Evolutionary conservation across 169 alveolate species (phyloP).

Genomic region (Eimeria falciformis): DNA sequence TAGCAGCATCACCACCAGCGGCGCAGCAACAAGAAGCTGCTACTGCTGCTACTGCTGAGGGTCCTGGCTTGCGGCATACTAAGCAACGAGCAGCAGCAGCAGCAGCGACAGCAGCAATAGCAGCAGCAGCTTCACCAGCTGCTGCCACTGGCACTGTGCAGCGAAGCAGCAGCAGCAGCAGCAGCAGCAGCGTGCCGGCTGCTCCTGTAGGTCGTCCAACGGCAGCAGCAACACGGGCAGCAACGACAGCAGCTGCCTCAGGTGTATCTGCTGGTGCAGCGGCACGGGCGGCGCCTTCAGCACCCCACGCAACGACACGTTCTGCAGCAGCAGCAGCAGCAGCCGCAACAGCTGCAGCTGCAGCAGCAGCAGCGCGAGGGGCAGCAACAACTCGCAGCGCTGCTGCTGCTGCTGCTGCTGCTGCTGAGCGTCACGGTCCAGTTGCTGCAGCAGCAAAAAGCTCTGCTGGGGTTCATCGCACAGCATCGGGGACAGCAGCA

Average conservation of each 20-base stretch:
- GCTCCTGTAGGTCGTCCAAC: not conserved
- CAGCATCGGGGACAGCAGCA: not conserved
- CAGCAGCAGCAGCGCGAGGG: too few species aligned
- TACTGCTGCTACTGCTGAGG: not conserved
- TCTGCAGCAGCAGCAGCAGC: not conserved
- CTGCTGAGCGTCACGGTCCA: not conserved
- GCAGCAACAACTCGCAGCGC: too few species aligned
- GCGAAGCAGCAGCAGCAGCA: conserved; percentile 8
- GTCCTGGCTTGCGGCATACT: not conserved
- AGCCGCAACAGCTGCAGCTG: not conserved
- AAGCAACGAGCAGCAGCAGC: conserved; percentile 23
- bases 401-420: conserved; percentile 13
- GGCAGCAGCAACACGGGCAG: conserved; percentile 18
- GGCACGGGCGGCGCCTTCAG: not conserved
- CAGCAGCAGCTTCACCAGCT: not conserved
- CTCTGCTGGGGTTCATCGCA: not conserved
- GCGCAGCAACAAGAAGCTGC: not conserved
- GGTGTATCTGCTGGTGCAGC: not conserved
- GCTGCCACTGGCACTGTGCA: not conserved
- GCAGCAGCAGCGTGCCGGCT: not conserved
- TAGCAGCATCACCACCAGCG: conserved; percentile 14
- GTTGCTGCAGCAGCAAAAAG: not conserved
- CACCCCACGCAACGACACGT: not conserved
- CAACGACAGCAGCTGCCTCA: not conserved
- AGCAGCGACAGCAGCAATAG: conserved; percentile 12